Conservation (phyloP, 208 protist species). For the Trypanosoma rangeli region DNA sequence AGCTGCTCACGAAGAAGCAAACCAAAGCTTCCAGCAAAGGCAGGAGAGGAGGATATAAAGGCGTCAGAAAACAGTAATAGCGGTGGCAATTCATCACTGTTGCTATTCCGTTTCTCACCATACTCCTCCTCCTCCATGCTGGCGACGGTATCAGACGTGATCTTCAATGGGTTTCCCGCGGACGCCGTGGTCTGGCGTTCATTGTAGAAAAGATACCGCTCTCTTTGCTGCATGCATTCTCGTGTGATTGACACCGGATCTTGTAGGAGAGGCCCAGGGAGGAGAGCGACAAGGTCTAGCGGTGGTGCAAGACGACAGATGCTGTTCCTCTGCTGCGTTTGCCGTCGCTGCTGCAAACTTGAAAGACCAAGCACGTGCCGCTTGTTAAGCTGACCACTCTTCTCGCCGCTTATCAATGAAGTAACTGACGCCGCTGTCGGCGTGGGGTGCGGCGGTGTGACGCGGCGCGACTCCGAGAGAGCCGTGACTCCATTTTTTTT, state of each 20-base stretch:
- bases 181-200: not conserved
- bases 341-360: not conserved
- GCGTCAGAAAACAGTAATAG: conserved; percentile 30
- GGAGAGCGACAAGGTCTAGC: conserved; percentile 50
- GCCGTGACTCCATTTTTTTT: not conserved
- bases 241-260: conserved; percentile 30
- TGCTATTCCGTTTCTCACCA: not conserved
- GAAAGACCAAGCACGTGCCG: not conserved
- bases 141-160: not conserved
- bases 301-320: conserved; percentile 13
- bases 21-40: conserved; percentile 12
- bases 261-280: conserved; percentile 51
- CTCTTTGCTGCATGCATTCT: conserved; percentile 28
- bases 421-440: too few species aligned
- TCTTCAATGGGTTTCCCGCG: not conserved
- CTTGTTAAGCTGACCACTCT: not conserved
- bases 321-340: not conserved
- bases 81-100: conserved; percentile 12
- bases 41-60: conserved; percentile 9
- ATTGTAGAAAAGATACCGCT: conserved; percentile 30
- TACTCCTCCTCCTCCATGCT: not conserved
- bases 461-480: not conserved
- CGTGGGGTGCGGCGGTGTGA: too few species aligned
- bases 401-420: not conserved
- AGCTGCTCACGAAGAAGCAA: conserved; percentile 29